Evolutionary conservation across 2,329 filamentous ascomycete genomes (phyloP).

Genomic region (Alternaria ethzedia): DNA sequence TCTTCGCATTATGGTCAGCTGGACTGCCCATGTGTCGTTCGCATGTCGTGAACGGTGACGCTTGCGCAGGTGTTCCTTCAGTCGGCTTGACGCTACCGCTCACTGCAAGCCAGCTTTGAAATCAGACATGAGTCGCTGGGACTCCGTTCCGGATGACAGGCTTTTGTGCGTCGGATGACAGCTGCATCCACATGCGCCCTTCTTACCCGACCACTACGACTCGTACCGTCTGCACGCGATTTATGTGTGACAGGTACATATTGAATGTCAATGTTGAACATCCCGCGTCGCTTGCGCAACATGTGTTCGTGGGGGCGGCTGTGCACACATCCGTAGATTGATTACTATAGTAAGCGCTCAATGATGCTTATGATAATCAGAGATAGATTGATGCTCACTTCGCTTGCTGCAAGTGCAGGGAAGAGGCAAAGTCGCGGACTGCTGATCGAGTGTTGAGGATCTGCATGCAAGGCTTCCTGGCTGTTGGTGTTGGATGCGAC

Average conservation of each 20-base stretch:
- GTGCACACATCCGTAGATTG: constrained; percentile 6
- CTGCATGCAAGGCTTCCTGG: background rate
- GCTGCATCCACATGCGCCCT: background rate
- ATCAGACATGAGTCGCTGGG: background rate
- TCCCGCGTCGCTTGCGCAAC: constrained; percentile 1
- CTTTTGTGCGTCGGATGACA: background rate
- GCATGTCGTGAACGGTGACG: constrained; percentile 13
- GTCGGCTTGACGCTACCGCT: background rate
- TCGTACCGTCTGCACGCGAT: background rate
- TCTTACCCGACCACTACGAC: background rate
- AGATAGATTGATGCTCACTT: constrained; percentile 1
- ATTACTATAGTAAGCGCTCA: constrained; percentile 3
- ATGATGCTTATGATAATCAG: background rate
- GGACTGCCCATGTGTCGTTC: constrained; percentile 6
- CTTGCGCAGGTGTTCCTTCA: constrained; percentile 2
- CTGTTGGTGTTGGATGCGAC: background rate
- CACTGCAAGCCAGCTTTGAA: background rate
- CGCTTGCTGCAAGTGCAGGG: background rate
- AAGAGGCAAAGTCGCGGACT: background rate
- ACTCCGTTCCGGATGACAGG: background rate
- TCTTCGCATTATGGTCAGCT: background rate
- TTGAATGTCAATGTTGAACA: background rate
- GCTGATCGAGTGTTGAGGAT: background rate
- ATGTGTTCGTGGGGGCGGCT: constrained; percentile 1
- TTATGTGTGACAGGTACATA: constrained; percentile 2